Conservation (phyloP, 2,329 filamentous ascomycete species). For the Raffaelea arxii region DNA sequence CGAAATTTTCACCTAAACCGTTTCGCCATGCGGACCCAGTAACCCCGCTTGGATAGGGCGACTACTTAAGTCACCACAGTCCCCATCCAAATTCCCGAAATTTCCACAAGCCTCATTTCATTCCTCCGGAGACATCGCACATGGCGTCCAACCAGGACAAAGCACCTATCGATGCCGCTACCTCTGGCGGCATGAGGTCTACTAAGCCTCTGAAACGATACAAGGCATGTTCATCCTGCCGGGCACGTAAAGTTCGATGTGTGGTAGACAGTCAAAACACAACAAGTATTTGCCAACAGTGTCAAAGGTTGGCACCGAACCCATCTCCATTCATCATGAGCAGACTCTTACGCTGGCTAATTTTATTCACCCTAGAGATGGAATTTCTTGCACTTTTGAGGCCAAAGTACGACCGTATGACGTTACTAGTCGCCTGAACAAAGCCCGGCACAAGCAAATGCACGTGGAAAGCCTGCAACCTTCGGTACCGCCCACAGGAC, state of each 20-base stretch:
- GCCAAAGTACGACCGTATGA: not conserved
- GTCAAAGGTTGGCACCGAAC: not conserved
- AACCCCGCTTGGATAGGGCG: too few species aligned
- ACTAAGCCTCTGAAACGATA: not conserved
- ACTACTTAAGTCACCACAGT: too few species aligned
- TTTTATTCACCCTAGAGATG: not conserved
- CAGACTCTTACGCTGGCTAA: too few species aligned
- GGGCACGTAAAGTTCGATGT: not conserved
- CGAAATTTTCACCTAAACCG: too few species aligned
- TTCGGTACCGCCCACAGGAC: too few species aligned
- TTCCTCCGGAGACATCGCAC: too few species aligned
- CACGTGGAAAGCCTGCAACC: too few species aligned
- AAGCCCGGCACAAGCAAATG: not conserved
- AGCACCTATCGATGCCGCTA: not conserved
- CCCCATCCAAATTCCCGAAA: not conserved
- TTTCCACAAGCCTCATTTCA: too few species aligned
- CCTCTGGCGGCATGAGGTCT: not conserved
- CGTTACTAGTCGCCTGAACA: not conserved
- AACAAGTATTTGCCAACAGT: not conserved
- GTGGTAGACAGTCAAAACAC: not conserved
- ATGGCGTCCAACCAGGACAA: too few species aligned
- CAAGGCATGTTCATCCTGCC: not conserved
- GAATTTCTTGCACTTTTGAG: not conserved
- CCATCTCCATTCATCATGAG: too few species aligned
- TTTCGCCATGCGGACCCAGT: too few species aligned